Percentiles rank a stretch among this genome's conserved stretches.
Evolutionary conservation across 139 green algal species (phyloP).

Genomic region (Chlamydomonas sp.): DNA sequence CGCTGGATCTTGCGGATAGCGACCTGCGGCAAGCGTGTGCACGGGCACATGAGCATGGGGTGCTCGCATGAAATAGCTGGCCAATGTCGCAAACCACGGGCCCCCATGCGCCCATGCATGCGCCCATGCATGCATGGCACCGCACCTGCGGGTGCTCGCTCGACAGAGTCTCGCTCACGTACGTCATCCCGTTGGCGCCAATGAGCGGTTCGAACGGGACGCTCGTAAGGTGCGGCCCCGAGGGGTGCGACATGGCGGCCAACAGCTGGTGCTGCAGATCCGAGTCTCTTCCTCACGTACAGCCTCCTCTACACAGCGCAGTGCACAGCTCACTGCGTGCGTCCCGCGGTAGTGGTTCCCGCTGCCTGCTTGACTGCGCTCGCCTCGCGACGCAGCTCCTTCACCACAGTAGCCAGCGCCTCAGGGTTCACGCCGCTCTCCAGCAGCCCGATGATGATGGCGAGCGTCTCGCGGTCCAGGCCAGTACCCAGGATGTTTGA

Average conservation of each 20-base stretch:
- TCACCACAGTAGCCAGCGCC: slow-evolving; percentile 63
- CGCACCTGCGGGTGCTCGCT: slow-evolving; percentile 7
- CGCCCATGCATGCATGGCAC: too few species aligned
- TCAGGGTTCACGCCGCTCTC: slow-evolving; percentile 77
- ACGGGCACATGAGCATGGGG: too few species aligned
- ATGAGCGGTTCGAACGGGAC: neutral
- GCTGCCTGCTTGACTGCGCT: slow-evolving; percentile 31
- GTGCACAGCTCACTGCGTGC: too few species aligned
- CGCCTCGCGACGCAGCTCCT: slow-evolving; percentile 54
- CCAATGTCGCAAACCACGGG: too few species aligned
- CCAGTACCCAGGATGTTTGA: slow-evolving; percentile 54
- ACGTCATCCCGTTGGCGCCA: slow-evolving; percentile 5
- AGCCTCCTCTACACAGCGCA: too few species aligned
- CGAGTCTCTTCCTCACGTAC: too few species aligned
- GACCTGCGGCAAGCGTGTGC: too few species aligned
- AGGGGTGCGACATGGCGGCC: too few species aligned
- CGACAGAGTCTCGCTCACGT: neutral
- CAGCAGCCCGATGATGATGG: slow-evolving; percentile 60
- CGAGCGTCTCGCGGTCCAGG: slow-evolving; percentile 61
- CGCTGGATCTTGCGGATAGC: slow-evolving; percentile 7
- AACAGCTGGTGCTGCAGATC: slow-evolving; percentile 17
- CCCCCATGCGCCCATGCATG: too few species aligned
- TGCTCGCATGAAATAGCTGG: too few species aligned
- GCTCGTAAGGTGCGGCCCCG: too few species aligned
- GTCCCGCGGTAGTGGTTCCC: too few species aligned